These are phyloP conservation scores for Dissophora ornata DNA, from an alignment of 192 early-diverging fungal genomes.

Conservation along the genomic window DNA sequence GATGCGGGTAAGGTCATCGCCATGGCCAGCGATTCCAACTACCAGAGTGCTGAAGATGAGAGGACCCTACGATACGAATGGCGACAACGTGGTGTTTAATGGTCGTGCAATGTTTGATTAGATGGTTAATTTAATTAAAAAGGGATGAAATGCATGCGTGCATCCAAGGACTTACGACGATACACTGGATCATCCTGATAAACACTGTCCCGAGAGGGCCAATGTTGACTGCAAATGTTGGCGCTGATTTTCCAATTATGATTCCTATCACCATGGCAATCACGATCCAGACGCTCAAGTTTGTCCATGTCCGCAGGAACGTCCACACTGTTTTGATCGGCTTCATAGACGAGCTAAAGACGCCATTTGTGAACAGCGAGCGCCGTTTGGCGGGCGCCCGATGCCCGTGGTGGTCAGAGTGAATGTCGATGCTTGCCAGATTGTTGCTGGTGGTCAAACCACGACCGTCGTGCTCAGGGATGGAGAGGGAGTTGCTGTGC, in stretches of 20 bases:
- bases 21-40: constrained; percentile 75
- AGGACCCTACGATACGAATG: constrained; percentile 52
- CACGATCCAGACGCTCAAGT: constrained; percentile 63
- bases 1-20: constrained; percentile 65
- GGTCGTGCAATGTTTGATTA: too few relatives aligned
- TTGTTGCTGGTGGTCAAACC: neutral
- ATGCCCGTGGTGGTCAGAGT: too few relatives aligned
- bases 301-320: constrained; percentile 36
- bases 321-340: constrained; percentile 10
- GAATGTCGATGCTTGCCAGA: neutral
- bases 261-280: constrained; percentile 61
- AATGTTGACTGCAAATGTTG: constrained; percentile 49
- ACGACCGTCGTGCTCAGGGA: constrained; percentile 1
- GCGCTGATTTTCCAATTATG: constrained; percentile 56
- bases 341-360: neutral
- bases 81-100: too few relatives aligned
- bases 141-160: too few relatives aligned
- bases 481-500: neutral
- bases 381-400: neutral
- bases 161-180: constrained; percentile 36
- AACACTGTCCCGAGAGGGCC: constrained; percentile 61
- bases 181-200: constrained; percentile 62
- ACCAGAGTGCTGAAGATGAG: constrained; percentile 77
- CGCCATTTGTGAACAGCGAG: neutral
- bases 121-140: too few relatives aligned